A percentile compares a stretch with the other conserved stretches of the same genome.
Evolutionary conservation across 2,329 filamentous ascomycete species (phyloP).

Genomic region (Botrytis sinoallii): DNA sequence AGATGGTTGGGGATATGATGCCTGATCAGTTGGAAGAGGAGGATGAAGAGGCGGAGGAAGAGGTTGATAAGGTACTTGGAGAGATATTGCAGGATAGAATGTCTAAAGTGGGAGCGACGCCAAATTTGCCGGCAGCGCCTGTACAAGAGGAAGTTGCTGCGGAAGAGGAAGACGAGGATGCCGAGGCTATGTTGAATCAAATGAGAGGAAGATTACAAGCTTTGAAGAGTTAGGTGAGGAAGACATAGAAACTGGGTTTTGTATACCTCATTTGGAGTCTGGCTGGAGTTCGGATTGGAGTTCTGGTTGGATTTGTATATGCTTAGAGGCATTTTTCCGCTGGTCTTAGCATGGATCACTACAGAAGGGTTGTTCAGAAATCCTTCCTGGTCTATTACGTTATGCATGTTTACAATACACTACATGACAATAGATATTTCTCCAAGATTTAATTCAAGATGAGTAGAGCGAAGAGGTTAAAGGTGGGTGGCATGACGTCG

Average conservation of each 20-base stretch:
- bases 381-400: not conserved
- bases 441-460: not conserved
- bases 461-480: not conserved
- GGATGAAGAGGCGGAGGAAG: constrained; percentile 71
- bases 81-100: constrained; percentile 85
- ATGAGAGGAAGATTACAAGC: constrained; percentile 92
- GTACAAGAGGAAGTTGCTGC: constrained; percentile 51
- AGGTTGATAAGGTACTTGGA: constrained; percentile 89
- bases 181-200: constrained; percentile 86
- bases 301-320: constrained; percentile 3
- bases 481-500: not conserved
- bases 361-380: not conserved
- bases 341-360: not conserved
- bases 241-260: not conserved
- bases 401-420: not conserved
- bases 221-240: constrained; percentile 67
- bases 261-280: constrained; percentile 13
- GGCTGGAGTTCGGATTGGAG: not conserved
- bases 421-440: not conserved
- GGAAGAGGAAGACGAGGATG: constrained; percentile 77
- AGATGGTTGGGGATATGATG: constrained; percentile 87
- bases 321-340: not conserved
- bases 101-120: constrained; percentile 60
- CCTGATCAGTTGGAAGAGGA: constrained; percentile 73
- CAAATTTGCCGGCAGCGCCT: constrained; percentile 51